phyloP scores from a whole-genome alignment of 805 yeast genomes.

The Lachancea dasiensis region DNA sequence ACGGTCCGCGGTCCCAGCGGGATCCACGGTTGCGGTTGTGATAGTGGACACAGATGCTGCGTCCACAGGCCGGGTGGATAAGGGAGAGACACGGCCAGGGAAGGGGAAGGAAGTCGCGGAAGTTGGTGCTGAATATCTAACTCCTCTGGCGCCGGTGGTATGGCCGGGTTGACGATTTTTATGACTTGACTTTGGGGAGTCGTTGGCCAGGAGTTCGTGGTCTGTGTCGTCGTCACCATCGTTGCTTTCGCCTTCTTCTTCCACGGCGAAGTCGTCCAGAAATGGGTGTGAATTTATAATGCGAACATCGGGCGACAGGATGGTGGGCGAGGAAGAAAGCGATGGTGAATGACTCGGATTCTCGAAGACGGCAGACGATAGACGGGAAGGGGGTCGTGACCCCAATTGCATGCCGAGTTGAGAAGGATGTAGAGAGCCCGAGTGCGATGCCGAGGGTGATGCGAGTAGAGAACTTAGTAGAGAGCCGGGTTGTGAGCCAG shows the following conservation, averaged over 20 bases:
- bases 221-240: not conserved
- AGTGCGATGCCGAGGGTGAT: not conserved
- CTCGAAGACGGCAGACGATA: not conserved
- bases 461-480: not conserved
- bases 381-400: not conserved
- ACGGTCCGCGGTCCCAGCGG: slow-evolving; percentile 1
- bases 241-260: slow-evolving; percentile 3
- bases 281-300: not conserved
- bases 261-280: slow-evolving; percentile 2
- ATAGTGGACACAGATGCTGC: not conserved
- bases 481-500: not conserved
- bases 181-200: not conserved
- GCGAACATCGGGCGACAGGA: not conserved
- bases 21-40: slow-evolving; percentile 1
- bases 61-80: no score
- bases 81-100: no score
- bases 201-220: not conserved
- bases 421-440: no score
- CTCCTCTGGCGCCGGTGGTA: no score
- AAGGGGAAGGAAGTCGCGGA: no score
- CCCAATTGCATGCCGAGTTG: no score
- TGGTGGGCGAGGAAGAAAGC: not conserved
- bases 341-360: not conserved
- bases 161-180: no score
- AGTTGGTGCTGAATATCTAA: no score